Conservation (phyloP, 179 eudicot genomes). For the Spinacia oleracea region DNA sequence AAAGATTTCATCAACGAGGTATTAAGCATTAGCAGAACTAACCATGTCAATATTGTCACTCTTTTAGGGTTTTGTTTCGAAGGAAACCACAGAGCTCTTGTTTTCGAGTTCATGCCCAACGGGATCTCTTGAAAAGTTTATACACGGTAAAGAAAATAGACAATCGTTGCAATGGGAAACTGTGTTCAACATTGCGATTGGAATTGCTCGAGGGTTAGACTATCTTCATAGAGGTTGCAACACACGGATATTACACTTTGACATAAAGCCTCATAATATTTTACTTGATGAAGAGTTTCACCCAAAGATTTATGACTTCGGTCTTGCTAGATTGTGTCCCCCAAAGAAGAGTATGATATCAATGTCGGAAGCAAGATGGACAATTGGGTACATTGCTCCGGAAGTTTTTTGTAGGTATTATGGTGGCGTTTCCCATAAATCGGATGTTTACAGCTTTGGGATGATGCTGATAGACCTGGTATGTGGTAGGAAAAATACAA, state of each 20-base stretch:
- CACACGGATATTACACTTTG: constrained; percentile 28
- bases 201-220: constrained; percentile 26
- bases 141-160: background rate
- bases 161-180: constrained; percentile 4
- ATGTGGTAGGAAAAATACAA: background rate
- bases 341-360: constrained; percentile 22
- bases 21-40: constrained; percentile 25
- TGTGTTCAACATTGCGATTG: constrained; percentile 21
- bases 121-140: constrained; percentile 33
- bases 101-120: constrained; percentile 28
- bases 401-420: constrained; percentile 21
- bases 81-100: constrained; percentile 23
- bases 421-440: constrained; percentile 25
- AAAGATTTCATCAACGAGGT: constrained; percentile 25
- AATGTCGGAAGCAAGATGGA: constrained; percentile 24
- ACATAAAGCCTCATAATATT: constrained; percentile 29
- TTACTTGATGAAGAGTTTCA: constrained; percentile 22
- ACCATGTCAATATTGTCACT: constrained; percentile 23
- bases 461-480: constrained; percentile 26
- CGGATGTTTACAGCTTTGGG: constrained; percentile 30
- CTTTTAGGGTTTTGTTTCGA: constrained; percentile 29
- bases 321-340: constrained; percentile 23
- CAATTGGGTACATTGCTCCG: constrained; percentile 35
- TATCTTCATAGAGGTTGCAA: constrained; percentile 31
- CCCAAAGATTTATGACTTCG: constrained; percentile 37